Percentiles rank a stretch among this genome's conserved stretches.
Evolutionary conservation across 352 stramenopile species (phyloP).

Genomic region (Globisporangium ultimum): DNA sequence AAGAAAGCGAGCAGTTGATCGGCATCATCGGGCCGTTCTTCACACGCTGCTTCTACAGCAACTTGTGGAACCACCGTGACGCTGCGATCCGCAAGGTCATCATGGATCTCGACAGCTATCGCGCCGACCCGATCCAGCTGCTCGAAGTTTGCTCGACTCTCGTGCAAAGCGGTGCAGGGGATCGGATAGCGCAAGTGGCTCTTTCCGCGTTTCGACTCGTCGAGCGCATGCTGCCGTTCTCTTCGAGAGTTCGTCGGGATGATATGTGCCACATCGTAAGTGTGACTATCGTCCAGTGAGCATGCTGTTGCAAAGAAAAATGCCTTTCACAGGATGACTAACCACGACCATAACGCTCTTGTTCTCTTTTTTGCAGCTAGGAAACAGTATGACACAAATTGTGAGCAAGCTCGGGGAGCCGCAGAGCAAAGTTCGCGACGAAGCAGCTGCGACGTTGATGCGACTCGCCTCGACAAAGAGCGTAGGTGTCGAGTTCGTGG

Average conservation of each 20-base stretch:
- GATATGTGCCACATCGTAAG: slow-evolving; percentile 72
- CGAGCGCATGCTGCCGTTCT: slow-evolving; percentile 55
- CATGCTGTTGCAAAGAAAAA: too few species aligned
- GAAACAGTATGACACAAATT: slow-evolving; percentile 73
- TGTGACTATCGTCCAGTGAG: slow-evolving; percentile 1
- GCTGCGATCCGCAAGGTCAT: slow-evolving; percentile 83
- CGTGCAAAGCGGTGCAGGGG: slow-evolving; percentile 65
- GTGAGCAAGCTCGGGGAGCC: slow-evolving; percentile 77
- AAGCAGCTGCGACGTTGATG: slow-evolving; percentile 40
- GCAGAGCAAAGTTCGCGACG: slow-evolving; percentile 71
- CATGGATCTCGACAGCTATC: slow-evolving; percentile 62
- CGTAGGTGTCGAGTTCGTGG: slow-evolving; percentile 62
- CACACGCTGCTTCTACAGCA: slow-evolving; percentile 82
- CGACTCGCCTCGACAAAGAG: slow-evolving; percentile 57
- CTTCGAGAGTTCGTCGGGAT: slow-evolving; percentile 38
- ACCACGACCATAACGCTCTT: neutral
- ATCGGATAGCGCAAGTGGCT: slow-evolving; percentile 73
- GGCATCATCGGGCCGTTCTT: slow-evolving; percentile 72
- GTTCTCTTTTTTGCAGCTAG: slow-evolving; percentile 31
- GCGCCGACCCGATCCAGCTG: slow-evolving; percentile 40
- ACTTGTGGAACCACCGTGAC: slow-evolving; percentile 84
- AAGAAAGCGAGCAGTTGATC: slow-evolving; percentile 79
- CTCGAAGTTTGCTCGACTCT: slow-evolving; percentile 64
- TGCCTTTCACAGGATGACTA: too few species aligned
- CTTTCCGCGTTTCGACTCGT: slow-evolving; percentile 70